phyloP scores from a whole-genome alignment of 768 basidiomycete species.

The Fomitopsis serialis region DNA sequence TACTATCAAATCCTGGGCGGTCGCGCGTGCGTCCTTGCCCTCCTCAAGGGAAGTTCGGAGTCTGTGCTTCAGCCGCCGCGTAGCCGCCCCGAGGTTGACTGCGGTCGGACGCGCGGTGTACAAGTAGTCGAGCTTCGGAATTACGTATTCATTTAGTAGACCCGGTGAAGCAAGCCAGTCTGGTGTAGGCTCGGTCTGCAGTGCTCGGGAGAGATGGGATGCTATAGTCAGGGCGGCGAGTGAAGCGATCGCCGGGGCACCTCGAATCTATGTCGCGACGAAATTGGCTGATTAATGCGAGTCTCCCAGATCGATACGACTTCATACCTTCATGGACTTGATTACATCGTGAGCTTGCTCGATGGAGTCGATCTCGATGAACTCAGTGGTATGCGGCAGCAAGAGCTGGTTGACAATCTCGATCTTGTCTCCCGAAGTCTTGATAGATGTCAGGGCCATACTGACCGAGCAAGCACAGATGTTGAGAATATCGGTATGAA shows the following conservation, averaged over 20 bases:
- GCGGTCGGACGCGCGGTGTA: conserved; percentile 92
- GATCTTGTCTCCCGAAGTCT: conserved; percentile 44
- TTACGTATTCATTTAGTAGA: conserved; percentile 49
- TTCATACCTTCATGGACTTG: conserved; percentile 91
- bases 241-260: conserved; percentile 93
- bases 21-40: conserved; percentile 36
- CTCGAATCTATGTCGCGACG: conserved; percentile 55
- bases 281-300: not conserved
- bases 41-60: conserved; percentile 36
- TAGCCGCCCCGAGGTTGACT: conserved; percentile 89
- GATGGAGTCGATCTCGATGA: conserved; percentile 58
- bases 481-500: too few species aligned
- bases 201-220: conserved; percentile 50
- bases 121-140: conserved; percentile 61
- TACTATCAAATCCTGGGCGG: conserved; percentile 52
- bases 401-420: conserved; percentile 91
- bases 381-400: conserved; percentile 70
- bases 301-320: not conserved
- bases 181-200: conserved; percentile 41
- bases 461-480: conserved; percentile 1
- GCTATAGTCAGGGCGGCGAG: conserved; percentile 81
- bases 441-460: conserved; percentile 34
- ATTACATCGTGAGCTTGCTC: conserved; percentile 92
- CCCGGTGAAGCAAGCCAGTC: conserved; percentile 50
- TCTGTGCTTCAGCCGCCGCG: conserved; percentile 55